These are phyloP conservation scores for Trichoderma aggressivum DNA, from an alignment of 2,329 filamentous ascomycete genomes.

Conservation along the genomic window DNA sequence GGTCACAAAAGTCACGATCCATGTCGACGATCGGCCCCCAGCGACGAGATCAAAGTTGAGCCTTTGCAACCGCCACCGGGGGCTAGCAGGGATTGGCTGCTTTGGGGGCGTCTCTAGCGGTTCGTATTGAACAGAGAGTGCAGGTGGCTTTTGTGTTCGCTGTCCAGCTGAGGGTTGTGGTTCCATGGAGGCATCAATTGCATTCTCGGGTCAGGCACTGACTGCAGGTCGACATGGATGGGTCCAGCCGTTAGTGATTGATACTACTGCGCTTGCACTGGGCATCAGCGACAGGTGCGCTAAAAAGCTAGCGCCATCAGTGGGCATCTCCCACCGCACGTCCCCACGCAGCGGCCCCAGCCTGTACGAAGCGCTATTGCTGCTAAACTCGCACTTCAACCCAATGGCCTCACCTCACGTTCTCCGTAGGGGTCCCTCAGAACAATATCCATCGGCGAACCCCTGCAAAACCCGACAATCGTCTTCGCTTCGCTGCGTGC, in stretches of 20 bases:
- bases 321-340: not conserved
- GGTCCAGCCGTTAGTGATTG: not conserved
- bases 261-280: too few species aligned
- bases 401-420: not conserved
- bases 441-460: not conserved
- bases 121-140: not conserved
- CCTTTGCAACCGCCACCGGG: not conserved
- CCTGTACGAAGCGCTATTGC: not conserved
- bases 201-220: not conserved
- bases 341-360: not conserved
- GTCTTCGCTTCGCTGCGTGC: not conserved
- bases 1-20: not conserved
- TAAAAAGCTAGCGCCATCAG: not conserved
- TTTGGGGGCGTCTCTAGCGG: constrained; percentile 5
- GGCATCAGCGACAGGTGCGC: not conserved
- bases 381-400: too few species aligned
- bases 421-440: not conserved
- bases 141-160: not conserved
- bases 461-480: not conserved
- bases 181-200: not conserved
- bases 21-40: constrained; percentile 10
- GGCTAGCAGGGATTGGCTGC: not conserved
- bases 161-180: not conserved
- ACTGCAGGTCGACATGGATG: not conserved
- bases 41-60: not conserved